Percentiles rank a stretch among this genome's conserved stretches.
Conservation (phyloP, 805 yeast species). For the Hanseniaspora mollemarum region DNA sequence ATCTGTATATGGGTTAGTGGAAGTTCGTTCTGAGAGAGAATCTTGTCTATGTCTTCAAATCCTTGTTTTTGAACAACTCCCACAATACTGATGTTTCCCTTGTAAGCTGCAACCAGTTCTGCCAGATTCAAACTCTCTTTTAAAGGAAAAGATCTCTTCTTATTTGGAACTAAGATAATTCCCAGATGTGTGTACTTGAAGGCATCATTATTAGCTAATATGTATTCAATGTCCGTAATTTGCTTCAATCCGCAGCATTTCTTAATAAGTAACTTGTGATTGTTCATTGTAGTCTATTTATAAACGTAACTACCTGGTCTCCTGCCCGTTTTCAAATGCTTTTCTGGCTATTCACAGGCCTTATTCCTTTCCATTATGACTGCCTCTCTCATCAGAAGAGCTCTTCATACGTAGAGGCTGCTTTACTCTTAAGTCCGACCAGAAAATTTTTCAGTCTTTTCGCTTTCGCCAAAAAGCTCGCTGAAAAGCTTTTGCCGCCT, state of each 20-base stretch:
- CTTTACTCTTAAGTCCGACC: too few relatives aligned
- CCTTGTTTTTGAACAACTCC: constrained; percentile 87
- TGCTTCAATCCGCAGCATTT: constrained; percentile 14
- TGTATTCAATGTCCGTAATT: constrained; percentile 10
- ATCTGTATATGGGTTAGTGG: constrained; percentile 68
- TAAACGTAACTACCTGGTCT: too few relatives aligned
- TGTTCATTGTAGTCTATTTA: not conserved
- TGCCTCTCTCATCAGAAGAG: too few relatives aligned
- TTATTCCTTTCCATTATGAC: too few relatives aligned
- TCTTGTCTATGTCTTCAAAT: constrained; percentile 42
- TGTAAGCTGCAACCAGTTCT: constrained; percentile 31
- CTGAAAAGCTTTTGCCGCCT: too few relatives aligned
- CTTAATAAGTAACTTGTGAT: not conserved
- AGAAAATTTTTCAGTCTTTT: too few relatives aligned
- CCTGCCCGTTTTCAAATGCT: too few relatives aligned
- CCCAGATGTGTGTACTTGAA: constrained; percentile 38
- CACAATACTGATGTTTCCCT: constrained; percentile 37
- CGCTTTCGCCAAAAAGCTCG: too few relatives aligned
- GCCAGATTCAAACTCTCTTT: constrained; percentile 40
- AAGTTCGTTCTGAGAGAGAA: constrained; percentile 29
- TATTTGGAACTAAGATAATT: constrained; percentile 71
- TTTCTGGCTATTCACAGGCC: not conserved
- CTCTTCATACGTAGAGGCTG: too few relatives aligned
- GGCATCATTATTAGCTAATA: not conserved
- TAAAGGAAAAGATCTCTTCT: constrained; percentile 55